Evolutionary conservation across 768 basidiomycete species (phyloP), one percentile per base, ranked within the genome.

Genomic region (Boletus insuetus): DNA sequence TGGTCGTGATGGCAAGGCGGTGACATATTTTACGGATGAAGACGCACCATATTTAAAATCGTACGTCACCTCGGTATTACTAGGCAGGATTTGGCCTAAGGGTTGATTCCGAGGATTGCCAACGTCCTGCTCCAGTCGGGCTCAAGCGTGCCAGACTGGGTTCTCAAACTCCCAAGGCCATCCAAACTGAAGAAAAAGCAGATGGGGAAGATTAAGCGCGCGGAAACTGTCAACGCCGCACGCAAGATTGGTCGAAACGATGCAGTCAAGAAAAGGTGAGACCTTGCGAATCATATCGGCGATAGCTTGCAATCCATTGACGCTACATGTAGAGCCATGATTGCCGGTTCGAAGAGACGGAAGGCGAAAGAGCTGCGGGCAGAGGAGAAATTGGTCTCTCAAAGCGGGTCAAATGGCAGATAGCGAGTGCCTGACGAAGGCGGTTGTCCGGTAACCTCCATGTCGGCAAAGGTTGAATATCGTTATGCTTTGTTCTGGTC

Each of bases 91-190:
- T 17, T 61, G 46, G 53, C 44, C 51, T 58, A 47, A 65, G 37
- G 41, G 31, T 37, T 37, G 41, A 29, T 29, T 40, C 42, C 26
- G 59, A 96, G 93, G 46, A 91, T 98, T 68, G 96, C 95, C 48
- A 98, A 98, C 68, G 91, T 98, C n/a, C 82, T 98, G 56, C 77
- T 91, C 20, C 88, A 94, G 65, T 95, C 94, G 1, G 95, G 96
- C 4, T 96, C 90, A 54, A 73, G 80, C 3, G 94, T 97, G 0
- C 92, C 95, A 1, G 91, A 94, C 22, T 99, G 94, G 91, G 98
- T 98, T 59, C 69, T 90, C n/a, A 89, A 89, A 60, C 79, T 99
- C n/a, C 89, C 89, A 20, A 94, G 91, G 68, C 94, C 96, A 0
- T 90, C 90, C 2, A 96, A 93, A 73, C 79, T 94, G 77, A 88